Evolutionary conservation across 2,329 filamentous ascomycete genomes (phyloP), one percentile per base, ranked within the genome.

Genomic region (Clonostachys sp.): DNA sequence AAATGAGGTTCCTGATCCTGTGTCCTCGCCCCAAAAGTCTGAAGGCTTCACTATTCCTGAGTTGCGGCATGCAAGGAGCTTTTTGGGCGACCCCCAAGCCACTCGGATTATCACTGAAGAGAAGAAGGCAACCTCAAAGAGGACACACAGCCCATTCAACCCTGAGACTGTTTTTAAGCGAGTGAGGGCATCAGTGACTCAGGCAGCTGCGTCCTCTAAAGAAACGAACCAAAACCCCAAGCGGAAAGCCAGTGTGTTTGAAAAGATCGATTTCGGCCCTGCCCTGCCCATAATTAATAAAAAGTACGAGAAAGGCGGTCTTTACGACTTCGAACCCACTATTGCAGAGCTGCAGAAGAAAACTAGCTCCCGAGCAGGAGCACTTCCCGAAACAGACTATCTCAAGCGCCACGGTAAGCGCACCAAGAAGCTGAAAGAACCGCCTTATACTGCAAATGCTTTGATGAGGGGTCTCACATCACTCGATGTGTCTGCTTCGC

Each of bases 151-250:
- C 51, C 80, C 80, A 1, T 82, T 83, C 51, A 75, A 78, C 43
- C 72, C 77, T 4, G 70, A 79, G 50, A 78, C 76, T 1, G 78
- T 83, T 2, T 83, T 77, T 57, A 83, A 83, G 58, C 71, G 77
- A 39, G 72, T 83, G 10, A 66, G 70, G 34, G 75, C 78, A 4
- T 76, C 75, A 12, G 55, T 78, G 30, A 46, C 47, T 53, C 14
- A 48, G 57, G 8, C 46, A 45, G 12, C 12, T 9, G 17, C n/a
- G 7, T 30, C 24, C 24, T 51, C 48, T 47, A 51, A 57, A 44
- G 33, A n/a, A 10, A 8, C 17, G 36, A 39, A 18, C 36, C 46
- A 56, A 16, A 53, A 49, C 18, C 50, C 55, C 5, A 56, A 52
- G 17, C 65, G 70, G 9, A 71, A 71, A 34, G 63, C 61, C 9